phyloP scores from a whole-genome alignment of 352 stramenopile genomes.

The Globisporangium cylindrosporum region DNA sequence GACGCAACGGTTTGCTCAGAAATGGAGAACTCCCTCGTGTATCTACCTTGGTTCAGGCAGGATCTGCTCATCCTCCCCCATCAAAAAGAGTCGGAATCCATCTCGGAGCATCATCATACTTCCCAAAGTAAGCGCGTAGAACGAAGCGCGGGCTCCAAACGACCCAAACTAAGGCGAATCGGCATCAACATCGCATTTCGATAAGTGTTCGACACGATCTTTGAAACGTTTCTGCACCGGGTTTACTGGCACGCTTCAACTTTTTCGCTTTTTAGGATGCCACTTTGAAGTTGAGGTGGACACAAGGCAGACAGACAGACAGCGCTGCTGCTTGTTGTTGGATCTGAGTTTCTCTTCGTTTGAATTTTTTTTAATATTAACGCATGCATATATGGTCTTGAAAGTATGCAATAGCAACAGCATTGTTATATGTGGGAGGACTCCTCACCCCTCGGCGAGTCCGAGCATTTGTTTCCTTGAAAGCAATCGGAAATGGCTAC shows the following conservation, averaged over 20 bases:
- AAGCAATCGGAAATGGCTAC: no score
- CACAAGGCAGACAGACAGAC: not conserved
- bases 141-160: not conserved
- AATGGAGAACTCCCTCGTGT: not conserved
- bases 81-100: not conserved
- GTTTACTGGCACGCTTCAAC: conserved; percentile 6
- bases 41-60: not conserved
- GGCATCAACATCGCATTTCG: not conserved
- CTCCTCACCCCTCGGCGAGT: no score
- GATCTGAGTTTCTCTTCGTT: no score
- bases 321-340: no score
- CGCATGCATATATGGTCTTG: no score
- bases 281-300: not conserved
- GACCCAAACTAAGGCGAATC: not conserved
- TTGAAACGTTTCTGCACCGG: not conserved
- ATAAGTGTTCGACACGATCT: not conserved
- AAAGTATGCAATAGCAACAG: no score
- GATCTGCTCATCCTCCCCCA: not conserved
- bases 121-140: not conserved
- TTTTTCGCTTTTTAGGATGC: not conserved
- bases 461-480: no score
- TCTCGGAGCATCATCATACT: not conserved
- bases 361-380: no score
- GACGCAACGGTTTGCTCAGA: not conserved
- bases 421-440: no score